Evolutionary conservation across 768 basidiomycete genomes (phyloP).

Genomic region (Pisolithus marmoratus): DNA sequence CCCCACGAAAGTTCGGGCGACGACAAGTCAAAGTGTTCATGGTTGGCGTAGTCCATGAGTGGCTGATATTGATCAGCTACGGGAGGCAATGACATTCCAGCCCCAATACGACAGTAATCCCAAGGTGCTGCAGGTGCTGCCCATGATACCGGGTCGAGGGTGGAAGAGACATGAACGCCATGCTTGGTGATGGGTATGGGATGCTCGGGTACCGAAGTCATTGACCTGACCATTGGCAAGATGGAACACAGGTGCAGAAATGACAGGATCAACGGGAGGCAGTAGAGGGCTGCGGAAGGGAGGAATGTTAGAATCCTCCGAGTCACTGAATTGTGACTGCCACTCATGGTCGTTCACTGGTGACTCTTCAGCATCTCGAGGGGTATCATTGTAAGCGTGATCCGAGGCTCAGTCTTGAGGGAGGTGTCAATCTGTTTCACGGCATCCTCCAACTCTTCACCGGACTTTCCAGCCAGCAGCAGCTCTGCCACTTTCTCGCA

Average conservation of each 20-base stretch:
- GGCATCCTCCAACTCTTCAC: constrained; percentile 42
- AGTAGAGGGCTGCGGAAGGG: constrained; percentile 27
- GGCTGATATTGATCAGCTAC: constrained; percentile 8
- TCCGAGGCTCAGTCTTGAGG: not conserved
- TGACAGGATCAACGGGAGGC: constrained; percentile 14
- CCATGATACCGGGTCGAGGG: not conserved
- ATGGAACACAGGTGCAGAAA: not conserved
- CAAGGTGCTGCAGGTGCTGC: not conserved
- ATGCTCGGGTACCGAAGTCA: not conserved
- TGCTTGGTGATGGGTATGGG: not conserved
- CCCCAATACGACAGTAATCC: not conserved
- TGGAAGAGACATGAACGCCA: not conserved
- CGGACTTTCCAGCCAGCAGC: constrained; percentile 44
- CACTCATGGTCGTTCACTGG: not conserved
- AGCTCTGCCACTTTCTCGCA: constrained; percentile 47
- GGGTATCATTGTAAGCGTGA: constrained; percentile 1
- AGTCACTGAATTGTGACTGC: not conserved
- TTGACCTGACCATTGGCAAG: constrained; percentile 9
- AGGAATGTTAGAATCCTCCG: constrained; percentile 7
- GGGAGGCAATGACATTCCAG: not conserved
- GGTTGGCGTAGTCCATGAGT: constrained; percentile 6
- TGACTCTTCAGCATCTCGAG: not conserved
- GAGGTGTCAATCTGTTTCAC: constrained; percentile 30
- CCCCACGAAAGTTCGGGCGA: constrained; percentile 18
- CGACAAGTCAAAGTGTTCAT: constrained; percentile 4